Evolutionary conservation across 768 basidiomycete genomes (phyloP).

Genomic region (Auriculariales sp.): DNA sequence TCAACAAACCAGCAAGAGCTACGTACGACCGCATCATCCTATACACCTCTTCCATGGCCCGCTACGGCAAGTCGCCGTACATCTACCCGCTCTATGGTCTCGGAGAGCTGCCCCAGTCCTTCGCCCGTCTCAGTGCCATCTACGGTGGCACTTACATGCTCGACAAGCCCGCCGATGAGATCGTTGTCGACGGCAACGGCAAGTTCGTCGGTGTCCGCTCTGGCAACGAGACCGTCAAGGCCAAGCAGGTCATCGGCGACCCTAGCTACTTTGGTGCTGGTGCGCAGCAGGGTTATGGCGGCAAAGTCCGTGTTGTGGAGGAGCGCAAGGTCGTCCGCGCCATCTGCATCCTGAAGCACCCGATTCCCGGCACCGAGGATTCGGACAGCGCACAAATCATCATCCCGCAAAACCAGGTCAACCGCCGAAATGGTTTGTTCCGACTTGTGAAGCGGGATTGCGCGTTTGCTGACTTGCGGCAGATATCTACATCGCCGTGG

Average conservation of each 20-base stretch:
- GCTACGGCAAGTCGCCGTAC: slow-evolving; percentile 98
- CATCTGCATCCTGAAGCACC: slow-evolving; percentile 96
- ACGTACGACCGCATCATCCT: slow-evolving; percentile 91
- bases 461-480: slow-evolving; percentile 5
- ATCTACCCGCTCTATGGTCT: slow-evolving; percentile 98
- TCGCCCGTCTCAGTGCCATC: slow-evolving; percentile 94
- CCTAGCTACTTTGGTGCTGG: slow-evolving; percentile 92
- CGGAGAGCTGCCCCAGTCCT: slow-evolving; percentile 96
- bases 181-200: slow-evolving; percentile 73
- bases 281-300: slow-evolving; percentile 40
- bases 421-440: slow-evolving; percentile 71
- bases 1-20: slow-evolving; percentile 78
- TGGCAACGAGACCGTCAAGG: slow-evolving; percentile 84
- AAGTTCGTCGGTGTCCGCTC: slow-evolving; percentile 88
- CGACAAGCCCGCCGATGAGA: slow-evolving; percentile 84
- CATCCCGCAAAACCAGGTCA: slow-evolving; percentile 97
- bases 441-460: background rate
- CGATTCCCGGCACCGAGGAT: slow-evolving; percentile 94
- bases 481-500: slow-evolving; percentile 99
- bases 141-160: slow-evolving; percentile 99
- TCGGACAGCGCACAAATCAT: slow-evolving; percentile 93
- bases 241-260: slow-evolving; percentile 95
- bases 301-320: slow-evolving; percentile 80
- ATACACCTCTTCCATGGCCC: slow-evolving; percentile 97
- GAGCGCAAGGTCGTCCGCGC: slow-evolving; percentile 90